Percentiles rank a stretch among this genome's conserved stretches.
These are phyloP conservation scores for Colletotrichum godetiae DNA, from an alignment of 2,329 filamentous ascomycete species.

Conservation along the genomic window DNA sequence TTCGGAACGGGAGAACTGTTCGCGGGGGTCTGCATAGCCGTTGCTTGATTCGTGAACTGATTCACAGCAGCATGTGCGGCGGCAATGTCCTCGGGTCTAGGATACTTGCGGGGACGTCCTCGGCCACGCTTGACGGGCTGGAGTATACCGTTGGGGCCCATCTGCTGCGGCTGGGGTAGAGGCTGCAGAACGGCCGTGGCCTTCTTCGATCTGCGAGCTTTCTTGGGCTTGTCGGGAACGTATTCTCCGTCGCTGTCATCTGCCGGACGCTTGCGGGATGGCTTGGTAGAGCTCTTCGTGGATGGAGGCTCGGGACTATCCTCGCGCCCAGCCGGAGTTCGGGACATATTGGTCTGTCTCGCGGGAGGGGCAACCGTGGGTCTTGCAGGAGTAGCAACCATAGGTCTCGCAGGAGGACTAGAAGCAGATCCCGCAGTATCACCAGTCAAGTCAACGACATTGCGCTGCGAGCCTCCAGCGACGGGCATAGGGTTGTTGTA, in stretches of 20 bases:
- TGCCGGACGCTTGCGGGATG: neutral
- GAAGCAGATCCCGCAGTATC: neutral
- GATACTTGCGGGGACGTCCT: slow-evolving; percentile 28
- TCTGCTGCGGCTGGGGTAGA: neutral
- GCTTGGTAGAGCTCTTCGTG: neutral
- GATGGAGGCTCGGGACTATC: neutral
- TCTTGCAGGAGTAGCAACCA: neutral
- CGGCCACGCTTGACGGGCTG: slow-evolving; percentile 25
- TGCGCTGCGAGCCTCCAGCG: neutral
- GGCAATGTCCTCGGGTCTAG: neutral
- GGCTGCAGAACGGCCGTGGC: too few species aligned
- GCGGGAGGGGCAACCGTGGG: neutral
- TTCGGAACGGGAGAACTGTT: neutral
- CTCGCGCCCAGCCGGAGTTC: neutral
- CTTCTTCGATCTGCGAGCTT: slow-evolving; percentile 8
- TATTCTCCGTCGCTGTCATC: slow-evolving; percentile 27
- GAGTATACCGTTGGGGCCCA: neutral
- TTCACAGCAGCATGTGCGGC: neutral
- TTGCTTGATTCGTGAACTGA: too few species aligned
- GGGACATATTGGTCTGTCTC: neutral
- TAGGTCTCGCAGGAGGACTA: neutral
- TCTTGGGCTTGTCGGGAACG: slow-evolving; percentile 1
- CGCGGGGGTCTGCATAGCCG: too few species aligned
- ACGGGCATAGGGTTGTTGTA: neutral
- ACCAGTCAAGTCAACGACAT: neutral